Conservation (phyloP, 495 filamentous ascomycete species). For the Penicillium soppii region DNA sequence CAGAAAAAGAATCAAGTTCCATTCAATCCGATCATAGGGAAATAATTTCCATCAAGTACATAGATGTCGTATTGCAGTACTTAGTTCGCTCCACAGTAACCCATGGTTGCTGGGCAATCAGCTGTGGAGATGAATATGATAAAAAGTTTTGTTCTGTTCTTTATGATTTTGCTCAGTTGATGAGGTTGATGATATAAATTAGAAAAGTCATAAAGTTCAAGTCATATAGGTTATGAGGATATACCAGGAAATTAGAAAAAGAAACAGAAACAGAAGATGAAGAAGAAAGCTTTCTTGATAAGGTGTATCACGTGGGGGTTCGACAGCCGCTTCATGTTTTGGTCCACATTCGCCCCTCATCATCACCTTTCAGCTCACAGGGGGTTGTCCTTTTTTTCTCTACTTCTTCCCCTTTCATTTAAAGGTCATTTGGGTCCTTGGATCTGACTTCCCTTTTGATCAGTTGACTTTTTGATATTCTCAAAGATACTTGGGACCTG, state of each 20-base stretch:
- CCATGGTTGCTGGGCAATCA: slow-evolving; percentile 9
- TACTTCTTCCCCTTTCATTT: background rate
- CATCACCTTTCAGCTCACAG: slow-evolving; percentile 13
- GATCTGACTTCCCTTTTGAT: background rate
- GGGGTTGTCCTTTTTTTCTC: background rate
- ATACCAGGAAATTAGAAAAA: no score
- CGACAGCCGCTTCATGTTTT: slow-evolving; percentile 20
- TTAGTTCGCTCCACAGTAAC: slow-evolving; percentile 1
- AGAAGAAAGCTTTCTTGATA: no score
- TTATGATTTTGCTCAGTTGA: no score
- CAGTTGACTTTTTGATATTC: background rate
- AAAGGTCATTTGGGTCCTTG: background rate
- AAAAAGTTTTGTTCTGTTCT: no score
- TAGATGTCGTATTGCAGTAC: no score
- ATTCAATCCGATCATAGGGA: no score
- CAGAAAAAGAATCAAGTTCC: no score
- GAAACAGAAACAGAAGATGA: no score
- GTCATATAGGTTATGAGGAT: no score
- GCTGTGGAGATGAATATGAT: slow-evolving; percentile 3
- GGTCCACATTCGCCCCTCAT: slow-evolving; percentile 29
- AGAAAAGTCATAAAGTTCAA: no score
- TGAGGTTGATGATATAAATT: no score
- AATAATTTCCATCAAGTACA: no score
- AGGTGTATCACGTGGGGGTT: slow-evolving; percentile 31
- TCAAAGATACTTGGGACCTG: background rate